phyloP scores from a whole-genome alignment of 2,329 filamentous ascomycete species.

The Scytalidium sp. region DNA sequence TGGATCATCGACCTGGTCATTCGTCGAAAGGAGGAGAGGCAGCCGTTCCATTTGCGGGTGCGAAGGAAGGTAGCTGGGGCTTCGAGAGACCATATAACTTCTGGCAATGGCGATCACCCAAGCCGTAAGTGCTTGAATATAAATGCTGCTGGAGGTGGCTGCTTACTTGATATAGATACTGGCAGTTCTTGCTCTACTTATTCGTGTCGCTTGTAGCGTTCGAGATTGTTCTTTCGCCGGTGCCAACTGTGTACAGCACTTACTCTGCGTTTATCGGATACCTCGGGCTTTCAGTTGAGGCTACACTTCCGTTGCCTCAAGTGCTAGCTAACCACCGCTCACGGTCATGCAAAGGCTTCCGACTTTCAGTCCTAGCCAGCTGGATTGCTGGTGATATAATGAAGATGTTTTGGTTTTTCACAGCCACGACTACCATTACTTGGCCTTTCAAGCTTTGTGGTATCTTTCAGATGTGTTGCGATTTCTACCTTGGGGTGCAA shows the following conservation, averaged over 20 bases:
- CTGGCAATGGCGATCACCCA: conserved; percentile 76
- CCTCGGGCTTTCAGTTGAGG: conserved; percentile 75
- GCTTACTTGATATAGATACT: conserved; percentile 55
- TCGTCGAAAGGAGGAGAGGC: conserved; percentile 59
- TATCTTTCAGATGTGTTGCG: conserved; percentile 76
- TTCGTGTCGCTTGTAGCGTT: conserved; percentile 56
- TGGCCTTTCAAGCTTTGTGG: conserved; percentile 80
- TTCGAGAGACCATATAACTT: conserved; percentile 67
- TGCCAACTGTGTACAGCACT: conserved; percentile 53
- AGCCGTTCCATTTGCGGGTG: conserved; percentile 57
- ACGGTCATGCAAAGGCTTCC: conserved; percentile 73
- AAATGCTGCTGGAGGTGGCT: not conserved
- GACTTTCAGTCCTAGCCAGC: conserved; percentile 70
- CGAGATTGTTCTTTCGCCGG: conserved; percentile 64
- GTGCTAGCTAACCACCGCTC: conserved; percentile 67
- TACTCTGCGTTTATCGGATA: conserved; percentile 71
- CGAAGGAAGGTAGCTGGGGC: conserved; percentile 28
- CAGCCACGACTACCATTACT: conserved; percentile 65
- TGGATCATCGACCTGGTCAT: conserved; percentile 62
- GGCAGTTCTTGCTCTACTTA: conserved; percentile 72
- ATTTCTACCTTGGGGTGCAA: conserved; percentile 70
- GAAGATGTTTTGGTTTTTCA: conserved; percentile 88
- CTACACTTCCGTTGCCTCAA: conserved; percentile 78
- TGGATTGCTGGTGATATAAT: conserved; percentile 80
- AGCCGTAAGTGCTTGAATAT: conserved; percentile 45